phyloP scores from a whole-genome alignment of 306 rosid genomes.

The Trifolium pratense region DNA sequence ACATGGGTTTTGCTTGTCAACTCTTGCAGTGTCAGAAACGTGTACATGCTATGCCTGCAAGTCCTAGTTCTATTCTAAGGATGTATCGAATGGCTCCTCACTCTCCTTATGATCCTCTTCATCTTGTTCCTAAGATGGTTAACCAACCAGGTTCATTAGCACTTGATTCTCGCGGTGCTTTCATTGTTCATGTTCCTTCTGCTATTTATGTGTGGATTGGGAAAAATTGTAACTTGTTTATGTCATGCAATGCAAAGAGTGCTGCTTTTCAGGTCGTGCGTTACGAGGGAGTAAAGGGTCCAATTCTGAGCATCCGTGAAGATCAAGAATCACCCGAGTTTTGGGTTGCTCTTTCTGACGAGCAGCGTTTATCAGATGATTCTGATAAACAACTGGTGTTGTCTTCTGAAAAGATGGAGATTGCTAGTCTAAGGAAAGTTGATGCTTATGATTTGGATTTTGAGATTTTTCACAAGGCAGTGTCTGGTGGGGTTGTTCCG shows the following conservation, averaged over 20 bases:
- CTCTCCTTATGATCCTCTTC: slow-evolving; percentile 89
- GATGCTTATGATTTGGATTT: slow-evolving; percentile 78
- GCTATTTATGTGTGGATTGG: slow-evolving; percentile 90
- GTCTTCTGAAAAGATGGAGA: slow-evolving; percentile 41
- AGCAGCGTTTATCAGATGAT: slow-evolving; percentile 45
- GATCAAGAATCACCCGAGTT: slow-evolving; percentile 74
- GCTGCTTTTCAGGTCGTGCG: slow-evolving; percentile 83
- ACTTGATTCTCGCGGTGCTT: slow-evolving; percentile 96
- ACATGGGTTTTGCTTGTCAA: slow-evolving; percentile 94
- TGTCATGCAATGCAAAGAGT: slow-evolving; percentile 62
- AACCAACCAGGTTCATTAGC: slow-evolving; percentile 60
- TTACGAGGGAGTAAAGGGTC: slow-evolving; percentile 76
- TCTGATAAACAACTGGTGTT: slow-evolving; percentile 36
- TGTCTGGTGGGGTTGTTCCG: slow-evolving; percentile 91
- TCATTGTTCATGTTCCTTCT: slow-evolving; percentile 78
- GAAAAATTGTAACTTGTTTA: slow-evolving; percentile 49
- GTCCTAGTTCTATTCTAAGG: slow-evolving; percentile 83
- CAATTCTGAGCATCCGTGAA: slow-evolving; percentile 58
- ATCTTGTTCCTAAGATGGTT: slow-evolving; percentile 83
- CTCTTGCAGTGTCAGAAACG: slow-evolving; percentile 94
- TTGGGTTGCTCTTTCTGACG: slow-evolving; percentile 71
- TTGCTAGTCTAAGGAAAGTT: slow-evolving; percentile 57
- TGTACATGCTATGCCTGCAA: slow-evolving; percentile 83
- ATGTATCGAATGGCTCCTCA: slow-evolving; percentile 96
- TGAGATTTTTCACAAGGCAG: slow-evolving; percentile 78